These are phyloP conservation scores for Phytophthora foliorum DNA, from an alignment of 352 stramenopile species.

Conservation along the genomic window DNA sequence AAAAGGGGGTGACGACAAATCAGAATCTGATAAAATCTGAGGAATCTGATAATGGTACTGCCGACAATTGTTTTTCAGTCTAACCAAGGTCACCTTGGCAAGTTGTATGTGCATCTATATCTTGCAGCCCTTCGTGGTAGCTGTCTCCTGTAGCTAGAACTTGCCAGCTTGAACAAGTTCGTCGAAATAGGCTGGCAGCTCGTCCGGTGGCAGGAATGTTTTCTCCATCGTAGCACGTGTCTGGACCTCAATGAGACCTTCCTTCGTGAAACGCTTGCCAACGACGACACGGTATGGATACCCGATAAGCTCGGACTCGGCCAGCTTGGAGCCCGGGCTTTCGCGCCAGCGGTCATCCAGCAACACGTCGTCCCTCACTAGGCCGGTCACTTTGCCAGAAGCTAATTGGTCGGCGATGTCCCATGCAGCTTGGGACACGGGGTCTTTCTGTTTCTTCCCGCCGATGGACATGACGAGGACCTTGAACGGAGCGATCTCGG, in stretches of 20 bases:
- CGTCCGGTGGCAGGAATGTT: slow-evolving; percentile 55
- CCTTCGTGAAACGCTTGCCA: slow-evolving; percentile 79
- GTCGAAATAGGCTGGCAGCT: slow-evolving; percentile 56
- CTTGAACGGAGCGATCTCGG: slow-evolving; percentile 84
- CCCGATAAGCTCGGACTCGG: slow-evolving; percentile 88
- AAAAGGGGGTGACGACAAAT: not conserved
- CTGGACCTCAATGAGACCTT: slow-evolving; percentile 84
- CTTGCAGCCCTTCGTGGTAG: not conserved
- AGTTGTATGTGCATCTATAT: not conserved
- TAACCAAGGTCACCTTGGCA: too few relatives aligned
- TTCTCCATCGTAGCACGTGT: slow-evolving; percentile 75
- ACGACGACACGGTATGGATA: slow-evolving; percentile 90
- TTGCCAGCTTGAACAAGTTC: slow-evolving; percentile 22
- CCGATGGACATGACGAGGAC: slow-evolving; percentile 84
- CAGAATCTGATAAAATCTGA: slow-evolving; percentile 19
- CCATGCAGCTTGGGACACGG: slow-evolving; percentile 52
- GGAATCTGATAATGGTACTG: not conserved
- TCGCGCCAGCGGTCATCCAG: slow-evolving; percentile 89
- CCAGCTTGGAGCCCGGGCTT: slow-evolving; percentile 81
- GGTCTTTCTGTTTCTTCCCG: slow-evolving; percentile 61
- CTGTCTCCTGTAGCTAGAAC: slow-evolving; percentile 13
- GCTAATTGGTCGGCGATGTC: slow-evolving; percentile 66
- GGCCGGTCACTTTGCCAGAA: slow-evolving; percentile 36
- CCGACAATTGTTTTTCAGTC: not conserved
- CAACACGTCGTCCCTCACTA: slow-evolving; percentile 69